Conservation (phyloP, 371 early-diverging fungal genomes). For the Actinomucor elegans region DNA sequence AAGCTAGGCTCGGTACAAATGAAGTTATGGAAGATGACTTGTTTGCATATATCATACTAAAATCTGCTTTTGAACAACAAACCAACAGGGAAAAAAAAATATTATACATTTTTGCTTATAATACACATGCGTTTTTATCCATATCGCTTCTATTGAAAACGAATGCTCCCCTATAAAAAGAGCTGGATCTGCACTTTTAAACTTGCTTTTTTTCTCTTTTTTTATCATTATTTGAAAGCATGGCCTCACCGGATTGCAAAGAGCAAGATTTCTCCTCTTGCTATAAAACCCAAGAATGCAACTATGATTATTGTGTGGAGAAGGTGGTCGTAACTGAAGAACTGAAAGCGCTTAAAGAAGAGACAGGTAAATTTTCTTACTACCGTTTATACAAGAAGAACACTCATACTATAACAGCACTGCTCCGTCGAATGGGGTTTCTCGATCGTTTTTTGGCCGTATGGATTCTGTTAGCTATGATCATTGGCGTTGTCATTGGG, state of each 20-base stretch:
- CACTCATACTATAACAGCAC: slow-evolving; percentile 12
- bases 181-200: neutral
- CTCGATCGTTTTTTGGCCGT: slow-evolving; percentile 55
- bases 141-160: neutral
- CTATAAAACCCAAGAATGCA: slow-evolving; percentile 16
- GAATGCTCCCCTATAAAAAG: neutral
- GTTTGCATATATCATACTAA: neutral
- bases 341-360: neutral
- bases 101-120: too few relatives aligned
- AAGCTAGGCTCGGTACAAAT: slow-evolving; percentile 40
- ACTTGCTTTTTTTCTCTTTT: neutral
- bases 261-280: slow-evolving; percentile 8
- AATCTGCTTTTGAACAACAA: neutral
- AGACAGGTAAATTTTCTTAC: slow-evolving; percentile 3
- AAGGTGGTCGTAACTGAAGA: neutral
- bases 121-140: too few relatives aligned
- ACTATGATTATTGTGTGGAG: slow-evolving; percentile 15
- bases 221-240: neutral
- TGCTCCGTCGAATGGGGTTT: slow-evolving; percentile 32
- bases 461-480: slow-evolving; percentile 64
- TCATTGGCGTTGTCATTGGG: slow-evolving; percentile 70
- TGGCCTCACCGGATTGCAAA: slow-evolving; percentile 3
- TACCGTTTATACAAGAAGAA: neutral
- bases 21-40: slow-evolving; percentile 36
- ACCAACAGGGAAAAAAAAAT: too few relatives aligned